Evolutionary conservation across 768 basidiomycete genomes (phyloP).

Genomic region (Crucibulum laeve): DNA sequence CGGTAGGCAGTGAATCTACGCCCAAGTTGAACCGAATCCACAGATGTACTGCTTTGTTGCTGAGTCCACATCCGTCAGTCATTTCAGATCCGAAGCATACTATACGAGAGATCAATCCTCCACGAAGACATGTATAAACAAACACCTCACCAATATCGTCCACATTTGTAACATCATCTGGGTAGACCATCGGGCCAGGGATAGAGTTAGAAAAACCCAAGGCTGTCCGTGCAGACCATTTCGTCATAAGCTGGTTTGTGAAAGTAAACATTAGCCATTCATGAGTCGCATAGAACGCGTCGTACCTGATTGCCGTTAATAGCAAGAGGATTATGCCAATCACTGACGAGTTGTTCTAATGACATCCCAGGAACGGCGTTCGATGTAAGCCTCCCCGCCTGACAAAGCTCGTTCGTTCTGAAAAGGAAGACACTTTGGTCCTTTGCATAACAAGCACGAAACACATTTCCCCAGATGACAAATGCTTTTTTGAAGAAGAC

Average conservation of each 20-base stretch:
- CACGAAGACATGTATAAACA: neutral
- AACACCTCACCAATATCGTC: constrained; percentile 38
- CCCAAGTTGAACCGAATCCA: constrained; percentile 17
- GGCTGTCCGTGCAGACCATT: constrained; percentile 49
- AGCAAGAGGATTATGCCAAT: constrained; percentile 42
- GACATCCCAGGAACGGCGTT: constrained; percentile 15
- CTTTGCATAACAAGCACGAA: constrained; percentile 48
- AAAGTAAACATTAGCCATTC: constrained; percentile 1
- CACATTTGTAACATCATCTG: constrained; percentile 23
- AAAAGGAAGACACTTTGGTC: constrained; percentile 45
- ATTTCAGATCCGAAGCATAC: constrained; percentile 27
- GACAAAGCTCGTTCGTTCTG: constrained; percentile 35
- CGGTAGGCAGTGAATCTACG: constrained; percentile 26
- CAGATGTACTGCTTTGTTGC: constrained; percentile 23
- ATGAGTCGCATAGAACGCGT: neutral
- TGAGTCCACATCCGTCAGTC: constrained; percentile 42
- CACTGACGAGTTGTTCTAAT: constrained; percentile 32
- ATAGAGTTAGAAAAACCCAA: constrained; percentile 54
- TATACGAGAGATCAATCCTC: constrained; percentile 1
- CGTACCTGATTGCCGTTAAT: constrained; percentile 40
- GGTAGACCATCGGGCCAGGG: constrained; percentile 36
- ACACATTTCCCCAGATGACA: constrained; percentile 41
- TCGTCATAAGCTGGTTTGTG: constrained; percentile 37
- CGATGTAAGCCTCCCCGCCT: constrained; percentile 6
- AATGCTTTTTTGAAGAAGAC: constrained; percentile 40